Evolutionary conservation across 1,284 basidiomycete species (phyloP).

Genomic region (Amylostereum areolatum): DNA sequence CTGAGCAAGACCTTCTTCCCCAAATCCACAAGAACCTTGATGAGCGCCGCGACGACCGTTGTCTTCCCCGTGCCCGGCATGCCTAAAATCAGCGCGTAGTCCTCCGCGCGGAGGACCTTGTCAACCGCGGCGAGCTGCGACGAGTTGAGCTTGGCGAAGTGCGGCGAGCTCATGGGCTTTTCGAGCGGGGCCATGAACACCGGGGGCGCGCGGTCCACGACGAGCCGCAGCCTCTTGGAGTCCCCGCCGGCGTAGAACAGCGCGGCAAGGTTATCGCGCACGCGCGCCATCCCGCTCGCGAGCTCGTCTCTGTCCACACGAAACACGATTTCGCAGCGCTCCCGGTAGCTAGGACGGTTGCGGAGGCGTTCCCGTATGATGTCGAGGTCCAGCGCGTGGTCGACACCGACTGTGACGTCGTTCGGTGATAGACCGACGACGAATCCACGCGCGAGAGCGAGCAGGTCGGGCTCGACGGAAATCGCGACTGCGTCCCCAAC

Average conservation of each 20-base stretch:
- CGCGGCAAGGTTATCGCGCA: slow-evolving; percentile 87
- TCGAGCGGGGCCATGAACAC: slow-evolving; percentile 37
- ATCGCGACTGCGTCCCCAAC: slow-evolving; percentile 80
- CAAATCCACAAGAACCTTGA: slow-evolving; percentile 69
- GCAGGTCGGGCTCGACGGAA: slow-evolving; percentile 78
- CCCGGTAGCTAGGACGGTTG: slow-evolving; percentile 12
- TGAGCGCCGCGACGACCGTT: slow-evolving; percentile 87
- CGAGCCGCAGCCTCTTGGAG: slow-evolving; percentile 54
- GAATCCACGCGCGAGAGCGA: slow-evolving; percentile 84
- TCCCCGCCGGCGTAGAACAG: slow-evolving; percentile 81
- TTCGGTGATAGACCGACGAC: slow-evolving; percentile 67
- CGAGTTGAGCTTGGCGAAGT: slow-evolving; percentile 49
- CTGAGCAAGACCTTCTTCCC: slow-evolving; percentile 88
- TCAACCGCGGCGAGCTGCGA: slow-evolving; percentile 73
- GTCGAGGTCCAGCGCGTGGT: slow-evolving; percentile 65
- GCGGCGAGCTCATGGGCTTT: background rate
- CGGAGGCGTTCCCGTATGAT: slow-evolving; percentile 40
- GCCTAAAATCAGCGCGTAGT: slow-evolving; percentile 90
- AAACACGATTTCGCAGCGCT: slow-evolving; percentile 46
- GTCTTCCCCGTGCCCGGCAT: slow-evolving; percentile 99
- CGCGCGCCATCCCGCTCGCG: slow-evolving; percentile 77
- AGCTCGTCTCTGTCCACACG: slow-evolving; percentile 95
- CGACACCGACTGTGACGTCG: slow-evolving; percentile 72
- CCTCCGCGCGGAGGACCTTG: slow-evolving; percentile 73
- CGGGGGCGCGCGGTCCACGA: slow-evolving; percentile 81